Conservation (phyloP, 1,139 yeast genomes). For the Yamadazyma dendronema region DNA sequence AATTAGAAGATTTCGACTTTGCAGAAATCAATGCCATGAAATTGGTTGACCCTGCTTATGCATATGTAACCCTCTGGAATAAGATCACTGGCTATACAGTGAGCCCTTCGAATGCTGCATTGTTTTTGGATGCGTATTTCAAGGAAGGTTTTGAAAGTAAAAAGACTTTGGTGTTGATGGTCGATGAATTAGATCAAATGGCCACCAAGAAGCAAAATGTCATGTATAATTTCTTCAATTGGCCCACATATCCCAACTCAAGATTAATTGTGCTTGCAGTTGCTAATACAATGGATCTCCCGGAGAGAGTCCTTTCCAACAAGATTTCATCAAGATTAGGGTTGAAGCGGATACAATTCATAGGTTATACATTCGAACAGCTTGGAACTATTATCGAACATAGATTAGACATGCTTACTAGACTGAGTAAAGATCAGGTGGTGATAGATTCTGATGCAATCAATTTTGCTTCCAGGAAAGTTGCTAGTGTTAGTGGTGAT, state of each 20-base stretch:
- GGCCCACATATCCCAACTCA: constrained; percentile 88
- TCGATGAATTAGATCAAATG: constrained; percentile 93
- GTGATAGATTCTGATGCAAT: constrained; percentile 72
- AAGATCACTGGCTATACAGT: constrained; percentile 63
- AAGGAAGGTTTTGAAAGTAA: constrained; percentile 24
- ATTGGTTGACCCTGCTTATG: constrained; percentile 76
- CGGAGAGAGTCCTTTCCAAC: constrained; percentile 83
- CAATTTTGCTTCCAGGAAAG: constrained; percentile 89
- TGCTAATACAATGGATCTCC: constrained; percentile 96
- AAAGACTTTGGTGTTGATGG: constrained; percentile 67
- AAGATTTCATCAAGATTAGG: constrained; percentile 93
- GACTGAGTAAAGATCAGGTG: constrained; percentile 35
- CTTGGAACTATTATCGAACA: constrained; percentile 71
- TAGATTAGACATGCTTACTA: constrained; percentile 58
- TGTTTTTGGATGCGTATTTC: constrained; percentile 40
- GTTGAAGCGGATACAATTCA: constrained; percentile 78
- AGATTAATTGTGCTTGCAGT: constrained; percentile 86
- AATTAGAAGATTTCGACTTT: constrained; percentile 61
- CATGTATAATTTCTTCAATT: constrained; percentile 93
- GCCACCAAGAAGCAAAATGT: constrained; percentile 84
- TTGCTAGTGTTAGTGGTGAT: constrained; percentile 96
- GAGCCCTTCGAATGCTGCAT: constrained; percentile 60
- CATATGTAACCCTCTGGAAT: constrained; percentile 83
- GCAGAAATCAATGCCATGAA: constrained; percentile 91
- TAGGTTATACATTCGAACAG: constrained; percentile 84